A percentile compares a stretch with the other conserved stretches of the same genome.
Evolutionary conservation across 345 rosid species (phyloP).

Genomic region (Hypericum androsaemum): DNA sequence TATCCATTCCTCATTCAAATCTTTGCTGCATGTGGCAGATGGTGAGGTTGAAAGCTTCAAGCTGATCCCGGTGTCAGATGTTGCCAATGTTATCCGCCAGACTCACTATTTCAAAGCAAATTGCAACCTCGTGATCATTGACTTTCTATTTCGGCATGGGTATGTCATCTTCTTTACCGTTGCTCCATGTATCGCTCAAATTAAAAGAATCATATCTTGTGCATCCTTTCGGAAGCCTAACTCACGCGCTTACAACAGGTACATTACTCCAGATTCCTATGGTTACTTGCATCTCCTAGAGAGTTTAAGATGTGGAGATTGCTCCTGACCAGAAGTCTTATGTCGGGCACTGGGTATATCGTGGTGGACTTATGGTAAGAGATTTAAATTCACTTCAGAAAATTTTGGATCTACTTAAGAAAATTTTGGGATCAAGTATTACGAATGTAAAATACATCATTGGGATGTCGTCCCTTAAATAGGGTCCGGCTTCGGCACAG

Average conservation of each 20-base stretch:
- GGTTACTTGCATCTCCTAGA: constrained; percentile 64
- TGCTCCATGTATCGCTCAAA: not conserved
- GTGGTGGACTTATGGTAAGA: too few relatives aligned
- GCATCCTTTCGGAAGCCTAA: not conserved
- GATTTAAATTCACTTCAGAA: too few relatives aligned
- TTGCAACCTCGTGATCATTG: constrained; percentile 72
- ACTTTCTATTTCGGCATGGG: constrained; percentile 92
- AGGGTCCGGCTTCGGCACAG: too few relatives aligned
- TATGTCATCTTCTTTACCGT: constrained; percentile 20
- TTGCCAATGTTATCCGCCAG: constrained; percentile 54
- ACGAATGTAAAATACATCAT: too few relatives aligned
- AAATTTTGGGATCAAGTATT: too few relatives aligned
- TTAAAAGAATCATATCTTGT: not conserved
- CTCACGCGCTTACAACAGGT: constrained; percentile 33
- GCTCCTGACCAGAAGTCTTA: constrained; percentile 21
- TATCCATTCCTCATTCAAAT: not conserved
- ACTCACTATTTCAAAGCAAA: constrained; percentile 71
- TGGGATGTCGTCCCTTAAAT: too few relatives aligned
- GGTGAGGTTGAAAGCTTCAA: constrained; percentile 92
- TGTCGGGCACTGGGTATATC: too few relatives aligned
- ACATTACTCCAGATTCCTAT: constrained; percentile 47
- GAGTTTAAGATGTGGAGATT: constrained; percentile 48
- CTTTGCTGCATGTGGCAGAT: constrained; percentile 36
- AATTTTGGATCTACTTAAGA: too few relatives aligned
- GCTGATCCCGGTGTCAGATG: constrained; percentile 52